These are phyloP conservation scores for Galerina marginata DNA, from an alignment of 768 basidiomycete species.

Conservation along the genomic window DNA sequence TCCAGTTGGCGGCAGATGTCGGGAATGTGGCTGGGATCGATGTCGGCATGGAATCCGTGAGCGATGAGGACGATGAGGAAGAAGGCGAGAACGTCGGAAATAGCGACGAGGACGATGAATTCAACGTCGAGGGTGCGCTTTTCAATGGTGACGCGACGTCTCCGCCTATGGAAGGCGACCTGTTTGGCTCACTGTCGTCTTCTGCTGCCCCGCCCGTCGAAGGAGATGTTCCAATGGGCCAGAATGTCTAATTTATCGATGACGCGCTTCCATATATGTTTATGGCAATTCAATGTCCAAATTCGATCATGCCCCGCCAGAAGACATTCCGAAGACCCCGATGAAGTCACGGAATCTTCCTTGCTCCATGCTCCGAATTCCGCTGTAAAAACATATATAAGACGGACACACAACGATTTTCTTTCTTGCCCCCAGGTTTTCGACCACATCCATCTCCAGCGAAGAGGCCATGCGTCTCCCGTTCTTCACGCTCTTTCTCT, in stretches of 20 bases:
- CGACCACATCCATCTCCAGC: constrained; percentile 11
- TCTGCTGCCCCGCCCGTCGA: neutral
- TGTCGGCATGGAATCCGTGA: constrained; percentile 33
- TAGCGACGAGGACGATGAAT: constrained; percentile 34
- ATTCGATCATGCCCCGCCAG: neutral
- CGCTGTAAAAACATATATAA: constrained; percentile 14
- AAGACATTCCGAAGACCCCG: neutral
- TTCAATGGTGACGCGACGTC: constrained; percentile 29
- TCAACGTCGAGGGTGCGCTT: constrained; percentile 38
- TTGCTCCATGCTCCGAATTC: constrained; percentile 4
- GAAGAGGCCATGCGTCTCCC: constrained; percentile 31
- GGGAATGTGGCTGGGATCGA: constrained; percentile 35
- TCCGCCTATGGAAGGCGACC: constrained; percentile 22
- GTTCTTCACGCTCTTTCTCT: constrained; percentile 32
- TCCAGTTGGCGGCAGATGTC: constrained; percentile 13
- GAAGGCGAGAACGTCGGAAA: constrained; percentile 31
- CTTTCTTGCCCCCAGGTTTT: constrained; percentile 9
- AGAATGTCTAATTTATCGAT: constrained; percentile 4
- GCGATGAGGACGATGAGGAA: constrained; percentile 33
- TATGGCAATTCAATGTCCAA: constrained; percentile 18
- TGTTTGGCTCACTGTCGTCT: constrained; percentile 11
- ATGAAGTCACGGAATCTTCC: neutral
- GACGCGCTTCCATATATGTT: neutral
- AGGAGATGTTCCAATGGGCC: constrained; percentile 1
- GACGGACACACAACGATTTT: constrained; percentile 8